A percentile compares a stretch with the other conserved stretches of the same genome.
phyloP scores from a whole-genome alignment of 441 rosid species.

The Populus hybrid region DNA sequence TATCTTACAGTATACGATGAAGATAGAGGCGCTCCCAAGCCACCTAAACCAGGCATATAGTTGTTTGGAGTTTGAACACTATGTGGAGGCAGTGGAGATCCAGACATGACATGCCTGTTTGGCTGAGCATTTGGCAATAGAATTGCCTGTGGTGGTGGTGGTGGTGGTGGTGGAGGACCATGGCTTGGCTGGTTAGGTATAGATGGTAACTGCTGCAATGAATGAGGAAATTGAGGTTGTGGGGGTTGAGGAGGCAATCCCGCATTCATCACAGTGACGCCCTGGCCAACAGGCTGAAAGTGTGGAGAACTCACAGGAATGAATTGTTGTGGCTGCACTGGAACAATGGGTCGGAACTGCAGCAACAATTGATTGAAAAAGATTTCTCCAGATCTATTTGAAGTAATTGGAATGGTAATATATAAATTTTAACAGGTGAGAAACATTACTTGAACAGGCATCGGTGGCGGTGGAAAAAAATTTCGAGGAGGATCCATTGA shows the following conservation, averaged over 20 bases:
- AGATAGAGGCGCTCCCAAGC: constrained; percentile 51
- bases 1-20: constrained; percentile 63
- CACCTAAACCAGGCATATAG: constrained; percentile 51
- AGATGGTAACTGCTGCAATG: constrained; percentile 59
- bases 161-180: constrained; percentile 36
- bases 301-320: constrained; percentile 58
- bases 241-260: constrained; percentile 68
- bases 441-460: constrained; percentile 66
- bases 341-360: constrained; percentile 65
- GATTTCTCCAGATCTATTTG: constrained; percentile 9
- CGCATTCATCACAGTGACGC: constrained; percentile 48
- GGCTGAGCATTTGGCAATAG: constrained; percentile 49
- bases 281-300: constrained; percentile 59
- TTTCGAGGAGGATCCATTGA: constrained; percentile 68
- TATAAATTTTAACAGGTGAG: constrained; percentile 17
- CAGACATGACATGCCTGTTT: constrained; percentile 43
- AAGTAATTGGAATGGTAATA: constrained; percentile 4
- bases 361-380: constrained; percentile 10
- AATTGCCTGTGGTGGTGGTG: constrained; percentile 45
- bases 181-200: constrained; percentile 61
- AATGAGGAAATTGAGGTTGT: constrained; percentile 56
- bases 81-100: constrained; percentile 51
- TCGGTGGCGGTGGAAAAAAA: constrained; percentile 46
- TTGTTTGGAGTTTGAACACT: constrained; percentile 46
- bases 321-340: constrained; percentile 59